Base-by-base conservation (phyloP, 2,329 filamentous ascomycete genomes). In the Fusarium camptoceras region DNA sequence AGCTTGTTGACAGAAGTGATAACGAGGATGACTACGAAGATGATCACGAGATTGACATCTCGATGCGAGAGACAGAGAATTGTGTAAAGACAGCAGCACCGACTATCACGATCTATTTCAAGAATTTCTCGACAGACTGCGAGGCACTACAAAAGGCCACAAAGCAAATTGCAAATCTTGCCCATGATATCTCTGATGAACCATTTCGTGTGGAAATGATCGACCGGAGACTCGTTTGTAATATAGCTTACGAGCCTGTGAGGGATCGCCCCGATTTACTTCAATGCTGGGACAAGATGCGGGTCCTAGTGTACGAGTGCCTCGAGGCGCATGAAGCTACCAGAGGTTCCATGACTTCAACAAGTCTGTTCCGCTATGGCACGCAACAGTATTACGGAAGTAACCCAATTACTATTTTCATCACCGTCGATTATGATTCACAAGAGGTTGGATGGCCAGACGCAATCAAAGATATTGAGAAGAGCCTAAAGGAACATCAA, bases 301-400 rank as follows among this genome's bases (percentile, higher is more conserved):
- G 34, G 9, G 5, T 37, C 9, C 34, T 37, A 3, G 34, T 37
- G 9, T n/a, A 37, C 34, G 34, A n/a, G 18, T 3, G 34, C 0
- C 34, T 37, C 5, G 18, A 37, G 6, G 34, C 5, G 0, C 9
- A 37, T 10, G 34, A 37, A 0, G 18, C 18, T 37, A 37, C 34
- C 9, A 37, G 6, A 37, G 34, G 34, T 4, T 37, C 5, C 3
- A 37, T 37, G 18, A 37, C 34, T 37, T 37, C 34, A 0, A 37
- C n/a, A 37, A 37, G 18, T 1, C 18, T 37, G 0, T 37, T 37
- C 1, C 34, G 0, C 9, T 37, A n/a, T 3, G 34, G 34, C 18
- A 37, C 9, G 18, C 0, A 1, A 37, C 1, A 0, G 0, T 11
- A 4, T n/a, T 37, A 37, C 0, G 0, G 34, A 5, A 1, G n/a